A percentile compares a stretch with the other conserved stretches of the same genome.
Evolutionary conservation across 2,329 filamentous ascomycete species (phyloP).

Genomic region (Trichoderma pleuroti): DNA sequence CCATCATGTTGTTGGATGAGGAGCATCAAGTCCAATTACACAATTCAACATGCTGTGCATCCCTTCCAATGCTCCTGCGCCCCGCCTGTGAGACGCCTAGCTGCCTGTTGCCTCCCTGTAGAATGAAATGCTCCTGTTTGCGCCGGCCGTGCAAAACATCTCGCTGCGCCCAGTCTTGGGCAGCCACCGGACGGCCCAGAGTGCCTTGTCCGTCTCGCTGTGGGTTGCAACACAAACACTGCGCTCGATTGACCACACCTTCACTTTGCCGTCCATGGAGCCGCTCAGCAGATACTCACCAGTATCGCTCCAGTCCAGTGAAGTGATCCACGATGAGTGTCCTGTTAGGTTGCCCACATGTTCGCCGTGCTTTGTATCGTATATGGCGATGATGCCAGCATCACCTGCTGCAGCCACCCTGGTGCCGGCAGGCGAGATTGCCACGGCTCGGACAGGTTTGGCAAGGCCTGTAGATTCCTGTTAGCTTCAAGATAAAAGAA

Average conservation of each 20-base stretch:
- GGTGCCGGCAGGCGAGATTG: slow-evolving; percentile 82
- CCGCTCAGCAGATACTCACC: slow-evolving; percentile 89
- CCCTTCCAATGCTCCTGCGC: not conserved
- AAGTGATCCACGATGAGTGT: slow-evolving; percentile 83
- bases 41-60: not conserved
- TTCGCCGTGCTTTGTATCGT: slow-evolving; percentile 88
- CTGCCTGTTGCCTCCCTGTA: slow-evolving; percentile 79
- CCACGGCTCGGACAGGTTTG: slow-evolving; percentile 78
- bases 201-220: slow-evolving; percentile 77
- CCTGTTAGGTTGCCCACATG: slow-evolving; percentile 81
- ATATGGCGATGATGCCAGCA: slow-evolving; percentile 81
- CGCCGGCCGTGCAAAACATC: slow-evolving; percentile 75
- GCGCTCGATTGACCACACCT: slow-evolving; percentile 90
- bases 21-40: not conserved
- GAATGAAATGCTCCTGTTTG: slow-evolving; percentile 71
- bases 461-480: slow-evolving; percentile 61
- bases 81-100: slow-evolving; percentile 31
- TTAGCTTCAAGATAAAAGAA: slow-evolving; percentile 11
- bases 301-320: slow-evolving; percentile 87
- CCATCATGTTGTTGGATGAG: not conserved
- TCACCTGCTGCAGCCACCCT: slow-evolving; percentile 89
- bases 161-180: slow-evolving; percentile 66
- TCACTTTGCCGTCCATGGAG: slow-evolving; percentile 88
- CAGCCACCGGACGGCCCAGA: slow-evolving; percentile 85
- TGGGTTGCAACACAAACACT: slow-evolving; percentile 87